A percentile compares a stretch with the other conserved stretches of the same genome.
Evolutionary conservation across 495 filamentous ascomycete genomes (phyloP).

Genomic region (Cairneyella variabilis): DNA sequence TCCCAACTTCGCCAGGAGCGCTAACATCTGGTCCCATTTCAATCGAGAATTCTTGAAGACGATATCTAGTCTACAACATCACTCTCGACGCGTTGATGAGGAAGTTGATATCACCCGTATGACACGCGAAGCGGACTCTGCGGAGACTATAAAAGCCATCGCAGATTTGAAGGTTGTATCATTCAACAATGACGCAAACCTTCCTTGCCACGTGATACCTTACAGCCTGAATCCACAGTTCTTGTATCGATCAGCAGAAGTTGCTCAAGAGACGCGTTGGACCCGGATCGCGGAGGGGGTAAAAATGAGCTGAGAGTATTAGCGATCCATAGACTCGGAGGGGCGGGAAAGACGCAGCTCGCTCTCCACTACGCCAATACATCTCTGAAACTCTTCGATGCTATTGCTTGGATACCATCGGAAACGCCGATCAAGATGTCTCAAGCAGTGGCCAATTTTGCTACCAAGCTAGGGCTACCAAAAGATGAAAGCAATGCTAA

Average conservation of each 20-base stretch:
- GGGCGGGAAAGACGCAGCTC: slow-evolving; percentile 18
- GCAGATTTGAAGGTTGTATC: not conserved
- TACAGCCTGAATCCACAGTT: slow-evolving; percentile 1
- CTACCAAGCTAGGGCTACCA: not conserved
- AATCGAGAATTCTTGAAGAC: not conserved
- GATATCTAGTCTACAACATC: not conserved
- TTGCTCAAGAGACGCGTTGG: not conserved
- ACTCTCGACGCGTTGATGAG: slow-evolving; percentile 1
- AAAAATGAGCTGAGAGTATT: not conserved
- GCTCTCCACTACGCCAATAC: slow-evolving; percentile 20
- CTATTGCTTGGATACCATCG: slow-evolving; percentile 13
- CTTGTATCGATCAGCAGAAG: not conserved
- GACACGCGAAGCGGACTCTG: not conserved
- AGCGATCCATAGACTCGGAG: slow-evolving; percentile 17
- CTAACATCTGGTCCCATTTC: not conserved
- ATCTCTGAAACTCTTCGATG: slow-evolving; percentile 9
- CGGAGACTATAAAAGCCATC: not conserved
- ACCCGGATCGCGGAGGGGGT: not conserved
- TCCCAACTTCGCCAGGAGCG: not conserved
- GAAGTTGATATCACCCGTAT: slow-evolving; percentile 4
- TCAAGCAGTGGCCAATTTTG: not conserved
- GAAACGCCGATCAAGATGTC: not conserved
- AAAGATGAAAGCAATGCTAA: not conserved
- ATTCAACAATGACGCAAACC: not conserved
- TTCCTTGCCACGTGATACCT: not conserved